Base-by-base conservation (phyloP, 192 early-diverging fungal species). In the Coemansia pectinata region DNA sequence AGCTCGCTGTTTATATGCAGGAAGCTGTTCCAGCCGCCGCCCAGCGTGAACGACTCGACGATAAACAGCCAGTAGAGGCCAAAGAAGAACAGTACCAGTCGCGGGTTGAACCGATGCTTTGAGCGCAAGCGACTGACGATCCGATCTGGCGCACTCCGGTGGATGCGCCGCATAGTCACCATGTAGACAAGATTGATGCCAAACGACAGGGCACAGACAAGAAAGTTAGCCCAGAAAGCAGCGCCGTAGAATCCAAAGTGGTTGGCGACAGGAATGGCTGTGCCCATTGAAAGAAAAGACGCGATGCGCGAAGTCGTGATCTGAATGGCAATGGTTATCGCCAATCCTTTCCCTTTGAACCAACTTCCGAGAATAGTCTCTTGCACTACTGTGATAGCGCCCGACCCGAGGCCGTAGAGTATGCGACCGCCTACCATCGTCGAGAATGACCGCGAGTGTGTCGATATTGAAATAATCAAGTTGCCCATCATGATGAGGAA, bases 301-400 rank as follows among this genome's bases (percentile, higher is more conserved):
- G 91, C 80, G 67, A 93, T 71, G 44, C 89, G 90, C 27, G 90
- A 89, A 6, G 87, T 87, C 14, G 90, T 88, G 38, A 93, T 79
- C 72, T 90, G 89, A 39, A 90, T 72, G 2, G 90, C 89, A 48
- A 93, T 81, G 10, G 90, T 90, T 8, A 88, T 78, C 4, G 90
- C 89, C 21, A 93, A 77, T 0, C 87, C 85, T 63, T 86, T 85
- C 47, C 91, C 90, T 19, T 74, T 85, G 70, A 93, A 93, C 84
- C 90, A 91, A 84, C 90, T 89, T 23, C 89, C 87, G 21, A 91
- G 79, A 9, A 93, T 93, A 5, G 90, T 93, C 65, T 93, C 90
- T 75, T 93, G 91, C n/a, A 91, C 88, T 42, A 91, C 90, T 0
- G 88, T 87, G 47, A 93, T 88, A n/a, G 90, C 86, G 3, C 89